Base-by-base conservation (phyloP, 1,139 yeast genomes). In the Hyphopichia buzzinii region DNA sequence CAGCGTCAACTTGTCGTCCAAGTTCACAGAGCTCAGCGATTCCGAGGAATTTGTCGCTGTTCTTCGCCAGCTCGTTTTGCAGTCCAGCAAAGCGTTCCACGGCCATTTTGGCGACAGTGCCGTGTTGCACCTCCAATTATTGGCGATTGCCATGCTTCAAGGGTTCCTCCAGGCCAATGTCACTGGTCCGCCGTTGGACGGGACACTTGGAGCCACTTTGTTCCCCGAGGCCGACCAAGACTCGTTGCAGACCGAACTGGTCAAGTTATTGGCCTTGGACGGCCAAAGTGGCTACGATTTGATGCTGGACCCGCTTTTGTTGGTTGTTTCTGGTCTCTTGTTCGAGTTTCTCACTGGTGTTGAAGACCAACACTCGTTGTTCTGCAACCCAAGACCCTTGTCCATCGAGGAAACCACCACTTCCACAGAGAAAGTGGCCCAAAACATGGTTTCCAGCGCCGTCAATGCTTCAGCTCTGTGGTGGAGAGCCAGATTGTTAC, bases 401-500 rank as follows among this genome's bases (percentile, higher is more conserved):
- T 41, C 61, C 0, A 47, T 55, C 4, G 57, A 52, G 17, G 49
- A 52, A 26, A 34, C 54, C 45, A 11, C 54, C 55, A 8, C 60
- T 40, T 24, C 46, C 40, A 38, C 47, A 37, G 41, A 64, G 35
- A 29, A 53, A 39, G 46, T 52, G 15, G 33, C 43, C 24, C 40
- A 37, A 13, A 38, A 31, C 13, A 35, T 44, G 3, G 36, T 40
- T 4, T 26, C 22, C 5, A 57, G 60, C 32, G 54, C 71, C 2
- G 44, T 72, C 1, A 43, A 49, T 10, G 83, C 84, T 2, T 64
- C 81, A 2, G 59, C 73, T 3, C 64, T 64, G 35, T 84, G 92
- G 90, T 84, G 92, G 92, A 72, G 84, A 54, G 63, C 81, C 4
- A 72, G 94, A 57, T 77, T 80, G 3, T 57, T 83, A 29, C 80